These are phyloP conservation scores for Ceratocystis albifundus DNA, from an alignment of 2,329 filamentous ascomycete genomes.

Conservation along the genomic window DNA sequence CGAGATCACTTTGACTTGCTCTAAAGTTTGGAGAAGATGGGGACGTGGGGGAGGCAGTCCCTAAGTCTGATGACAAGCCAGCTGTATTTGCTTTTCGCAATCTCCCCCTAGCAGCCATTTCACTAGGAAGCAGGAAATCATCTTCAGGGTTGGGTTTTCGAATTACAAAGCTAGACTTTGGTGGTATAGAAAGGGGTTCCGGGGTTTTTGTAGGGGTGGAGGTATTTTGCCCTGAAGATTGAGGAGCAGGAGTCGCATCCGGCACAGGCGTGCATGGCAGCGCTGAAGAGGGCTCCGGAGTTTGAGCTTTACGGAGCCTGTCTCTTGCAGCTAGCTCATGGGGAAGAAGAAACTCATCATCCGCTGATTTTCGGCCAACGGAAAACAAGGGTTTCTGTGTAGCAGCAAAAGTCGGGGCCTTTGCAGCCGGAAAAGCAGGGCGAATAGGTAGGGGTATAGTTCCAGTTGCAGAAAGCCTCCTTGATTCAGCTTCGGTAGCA, in stretches of 20 bases:
- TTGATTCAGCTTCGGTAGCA: slow-evolving; percentile 3
- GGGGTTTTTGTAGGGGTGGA: not conserved
- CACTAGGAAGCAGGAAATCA: slow-evolving; percentile 15
- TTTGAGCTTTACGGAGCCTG: not conserved
- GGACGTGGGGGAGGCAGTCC: not conserved
- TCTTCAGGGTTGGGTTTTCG: slow-evolving; percentile 11
- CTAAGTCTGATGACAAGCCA: not conserved
- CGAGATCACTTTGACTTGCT: not conserved
- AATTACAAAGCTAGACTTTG: slow-evolving; percentile 15
- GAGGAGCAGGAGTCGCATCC: not conserved
- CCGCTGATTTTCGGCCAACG: not conserved
- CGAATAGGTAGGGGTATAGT: not conserved
- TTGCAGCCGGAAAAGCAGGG: not conserved
- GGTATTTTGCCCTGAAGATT: not conserved
- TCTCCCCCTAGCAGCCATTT: slow-evolving; percentile 8
- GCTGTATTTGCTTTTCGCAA: not conserved
- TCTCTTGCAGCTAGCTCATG: slow-evolving; percentile 5
- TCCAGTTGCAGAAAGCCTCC: not conserved
- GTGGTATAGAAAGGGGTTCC: not conserved
- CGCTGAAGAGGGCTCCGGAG: not conserved
- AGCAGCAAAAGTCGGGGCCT: not conserved
- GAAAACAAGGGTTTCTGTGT: slow-evolving; percentile 10
- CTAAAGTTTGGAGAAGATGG: not conserved
- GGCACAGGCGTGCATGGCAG: not conserved
- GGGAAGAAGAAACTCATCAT: slow-evolving; percentile 15